Conservation (phyloP, 768 basidiomycete genomes). For the Mycena indigotica region DNA sequence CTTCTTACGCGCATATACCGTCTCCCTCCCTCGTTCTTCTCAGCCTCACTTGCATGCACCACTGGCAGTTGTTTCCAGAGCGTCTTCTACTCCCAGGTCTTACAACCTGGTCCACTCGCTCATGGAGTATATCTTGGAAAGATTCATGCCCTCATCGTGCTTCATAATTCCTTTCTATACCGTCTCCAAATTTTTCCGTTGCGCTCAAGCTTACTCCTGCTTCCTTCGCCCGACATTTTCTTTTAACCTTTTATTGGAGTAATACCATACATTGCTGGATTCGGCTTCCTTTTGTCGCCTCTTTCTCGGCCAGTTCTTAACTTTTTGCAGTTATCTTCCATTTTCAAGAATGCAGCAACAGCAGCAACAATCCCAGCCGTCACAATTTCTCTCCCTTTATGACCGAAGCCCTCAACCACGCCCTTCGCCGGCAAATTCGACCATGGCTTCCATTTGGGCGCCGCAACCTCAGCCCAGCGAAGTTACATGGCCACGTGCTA, state of each 20-base stretch:
- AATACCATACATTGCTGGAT: too few relatives aligned
- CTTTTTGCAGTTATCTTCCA: background rate
- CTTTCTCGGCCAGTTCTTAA: background rate
- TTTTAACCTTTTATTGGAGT: too few relatives aligned
- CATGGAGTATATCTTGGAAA: too few relatives aligned
- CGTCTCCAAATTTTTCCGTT: too few relatives aligned
- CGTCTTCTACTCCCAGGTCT: too few relatives aligned
- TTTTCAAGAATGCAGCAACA: background rate
- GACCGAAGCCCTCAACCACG: background rate
- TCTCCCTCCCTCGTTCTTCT: background rate
- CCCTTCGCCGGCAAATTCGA: background rate
- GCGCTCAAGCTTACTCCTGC: too few relatives aligned
- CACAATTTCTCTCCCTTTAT: background rate
- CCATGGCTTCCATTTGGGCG: constrained; percentile 72
- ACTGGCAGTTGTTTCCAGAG: background rate
- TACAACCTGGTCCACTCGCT: too few relatives aligned
- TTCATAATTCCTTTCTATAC: too few relatives aligned
- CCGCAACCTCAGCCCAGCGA: constrained; percentile 75
- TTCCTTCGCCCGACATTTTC: too few relatives aligned
- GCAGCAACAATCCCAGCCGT: background rate
- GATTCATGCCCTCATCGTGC: too few relatives aligned
- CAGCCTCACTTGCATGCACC: background rate
- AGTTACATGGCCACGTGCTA: constrained; percentile 65
- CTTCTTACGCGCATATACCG: background rate
- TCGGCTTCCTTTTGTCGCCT: too few relatives aligned